phyloP scores from a whole-genome alignment of 1,284 basidiomycete species.

The Hemileia vastatrix region DNA sequence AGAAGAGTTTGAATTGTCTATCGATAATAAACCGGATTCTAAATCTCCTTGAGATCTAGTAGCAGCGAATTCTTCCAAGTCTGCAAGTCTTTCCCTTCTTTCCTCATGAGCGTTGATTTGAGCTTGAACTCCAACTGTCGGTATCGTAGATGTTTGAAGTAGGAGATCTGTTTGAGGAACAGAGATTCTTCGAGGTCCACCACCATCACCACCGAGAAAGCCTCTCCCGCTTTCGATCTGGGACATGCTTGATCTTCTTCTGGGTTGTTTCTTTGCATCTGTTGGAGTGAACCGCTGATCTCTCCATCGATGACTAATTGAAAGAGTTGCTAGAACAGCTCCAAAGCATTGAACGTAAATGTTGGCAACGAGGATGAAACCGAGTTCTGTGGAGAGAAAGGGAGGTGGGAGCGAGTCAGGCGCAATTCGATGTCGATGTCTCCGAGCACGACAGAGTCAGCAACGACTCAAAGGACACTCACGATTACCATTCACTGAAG shows the following conservation, averaged over 20 bases:
- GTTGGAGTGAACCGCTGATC: slow-evolving; percentile 28
- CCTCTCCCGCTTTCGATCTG: neutral
- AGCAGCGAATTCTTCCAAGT: too few relatives aligned
- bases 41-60: neutral
- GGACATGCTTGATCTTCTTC: neutral
- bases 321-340: slow-evolving; percentile 28
- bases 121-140: neutral
- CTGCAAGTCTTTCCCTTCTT: neutral
- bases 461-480: too few relatives aligned
- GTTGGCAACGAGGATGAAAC: slow-evolving; percentile 33
- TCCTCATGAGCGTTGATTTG: neutral
- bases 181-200: neutral
- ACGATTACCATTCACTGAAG: slow-evolving; percentile 21
- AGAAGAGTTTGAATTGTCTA: too few relatives aligned
- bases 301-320: slow-evolving; percentile 29
- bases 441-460: too few relatives aligned
- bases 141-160: neutral
- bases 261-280: neutral
- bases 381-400: slow-evolving; percentile 25
- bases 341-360: slow-evolving; percentile 31
- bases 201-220: neutral
- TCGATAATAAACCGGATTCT: neutral
- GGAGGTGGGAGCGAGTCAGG: neutral
- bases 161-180: neutral
- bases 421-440: too few relatives aligned